Base-by-base conservation (phyloP, 2,329 filamentous ascomycete species). In the Cryphonectria japonica region DNA sequence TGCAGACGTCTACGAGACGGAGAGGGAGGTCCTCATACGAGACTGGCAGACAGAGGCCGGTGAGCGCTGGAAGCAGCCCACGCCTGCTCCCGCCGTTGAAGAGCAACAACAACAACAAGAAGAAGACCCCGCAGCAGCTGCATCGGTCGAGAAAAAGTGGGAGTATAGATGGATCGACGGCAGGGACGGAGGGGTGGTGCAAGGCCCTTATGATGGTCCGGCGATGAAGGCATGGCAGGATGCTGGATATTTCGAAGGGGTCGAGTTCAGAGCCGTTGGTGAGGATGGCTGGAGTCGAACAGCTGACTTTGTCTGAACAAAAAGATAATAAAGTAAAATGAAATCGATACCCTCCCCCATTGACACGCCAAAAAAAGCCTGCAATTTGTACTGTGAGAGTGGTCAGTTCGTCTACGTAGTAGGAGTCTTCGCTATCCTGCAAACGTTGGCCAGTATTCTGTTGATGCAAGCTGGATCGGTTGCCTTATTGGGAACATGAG, bases 91-190 rank as follows among this genome's bases (percentile, higher is more conserved):
- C 66, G 8, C 66, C 66, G 14, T 82, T n/a, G 73, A 77, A 57
- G 78, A 76, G 57, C 77, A 79, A 62, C 76, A 19, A 46, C 16
- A 46, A 22, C 22, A 50, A 57, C 77, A 79, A 62, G 76, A 19
- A 46, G 43, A 46, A 22, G 46, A 50, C 2, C 2, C 6, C 8
- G 1, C 19, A 19, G 46, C 78, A 63, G 78, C 80, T 34, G 78
- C 77, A 26, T 77, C 77, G 46, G 76, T 68, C 34, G 46, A 62
- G 2, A 82, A 76, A 72, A 87, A 89, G 85, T 99, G 95, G 95
- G 93, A 98, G 80, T 99, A 94, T 79, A 88, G 93, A 71, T 99
- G 96, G 96, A 91, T 90, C 54, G 94, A 97, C 79, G 93, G 93
- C 26, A 87, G 94, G 57, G 95, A 97, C 77, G 92, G 89, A 39